Conservation (phyloP, 441 rosid genomes). For the Viola pubescens region DNA sequence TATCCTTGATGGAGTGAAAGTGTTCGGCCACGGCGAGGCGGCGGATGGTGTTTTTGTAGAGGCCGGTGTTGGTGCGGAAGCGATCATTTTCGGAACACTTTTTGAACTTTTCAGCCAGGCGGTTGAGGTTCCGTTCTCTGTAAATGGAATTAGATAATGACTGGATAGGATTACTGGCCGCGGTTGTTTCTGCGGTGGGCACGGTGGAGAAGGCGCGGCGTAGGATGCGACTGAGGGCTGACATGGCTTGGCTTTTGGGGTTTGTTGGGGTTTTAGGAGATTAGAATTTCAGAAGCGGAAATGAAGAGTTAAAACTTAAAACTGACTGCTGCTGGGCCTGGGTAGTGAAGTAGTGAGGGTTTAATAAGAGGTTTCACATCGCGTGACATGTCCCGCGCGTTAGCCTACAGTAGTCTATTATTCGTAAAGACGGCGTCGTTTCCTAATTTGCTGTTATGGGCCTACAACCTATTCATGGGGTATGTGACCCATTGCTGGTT, state of each 20-base stretch:
- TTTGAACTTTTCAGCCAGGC: constrained; percentile 50
- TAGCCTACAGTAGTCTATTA: no score
- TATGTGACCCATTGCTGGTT: no score
- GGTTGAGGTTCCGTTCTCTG: constrained; percentile 41
- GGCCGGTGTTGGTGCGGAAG: constrained; percentile 34
- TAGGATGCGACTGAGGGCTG: constrained; percentile 25
- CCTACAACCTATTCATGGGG: no score
- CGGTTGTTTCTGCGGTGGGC: constrained; percentile 10
- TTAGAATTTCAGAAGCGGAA: background rate
- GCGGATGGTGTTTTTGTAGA: constrained; percentile 36
- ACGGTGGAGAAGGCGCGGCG: constrained; percentile 25
- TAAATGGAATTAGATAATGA: constrained; percentile 19
- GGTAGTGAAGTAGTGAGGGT: background rate
- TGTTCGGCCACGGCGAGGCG: constrained; percentile 43
- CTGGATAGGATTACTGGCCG: background rate
- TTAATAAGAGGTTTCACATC: no score
- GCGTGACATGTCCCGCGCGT: no score
- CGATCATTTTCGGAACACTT: constrained; percentile 23
- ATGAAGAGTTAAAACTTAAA: background rate
- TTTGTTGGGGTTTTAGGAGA: background rate
- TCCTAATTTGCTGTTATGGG: no score
- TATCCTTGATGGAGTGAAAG: constrained; percentile 35
- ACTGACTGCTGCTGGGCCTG: background rate
- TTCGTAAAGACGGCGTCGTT: no score
- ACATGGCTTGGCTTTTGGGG: constrained; percentile 1